Base-by-base conservation (phyloP, 1,139 yeast genomes). In the Nakaseomyces delphensis region DNA sequence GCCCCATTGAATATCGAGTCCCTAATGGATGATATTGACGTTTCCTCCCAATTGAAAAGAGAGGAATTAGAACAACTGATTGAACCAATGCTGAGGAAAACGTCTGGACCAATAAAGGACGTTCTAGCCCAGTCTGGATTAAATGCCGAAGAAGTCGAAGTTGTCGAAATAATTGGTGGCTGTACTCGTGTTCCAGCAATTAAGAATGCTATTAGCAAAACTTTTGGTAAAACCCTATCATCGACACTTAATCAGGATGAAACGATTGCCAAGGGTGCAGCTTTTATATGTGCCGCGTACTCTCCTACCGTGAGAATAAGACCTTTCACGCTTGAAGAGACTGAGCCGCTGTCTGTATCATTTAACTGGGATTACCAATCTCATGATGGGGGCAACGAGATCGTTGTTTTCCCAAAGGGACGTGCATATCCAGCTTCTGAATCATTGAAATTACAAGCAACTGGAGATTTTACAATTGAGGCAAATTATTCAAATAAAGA, bases 191-290 rank as follows among this genome's bases (percentile, higher is more conserved):
- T 91, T 54, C 98, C 98, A 62, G 71, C 84, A 45, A 73, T 91
- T 64, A 91, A 91, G 76, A 76, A 79, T 56, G 80, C 76, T 65
- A 74, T 91, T 56, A 57, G 81, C 55, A 83, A 83, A 64, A 71
- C 83, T 52, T 85, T 91, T 63, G 87, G 85, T 62, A 85, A 85
- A 74, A 81, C 73, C 54, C 75, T 91, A 63, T 84, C 96, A 35
- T 85, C 84, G 74, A 93, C 97, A 56, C 79, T 91, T 69, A 91
- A 91, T 76, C 97, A 89, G 72, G 98, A 91, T 65, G 98, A 91
- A 75, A 96, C 98, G 48, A 83, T 87, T 66, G 96, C 97, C 48
- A 84, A 93, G 69, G 98, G 98, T 73, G 93, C 95, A 56, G 96
- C 98, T 44, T 89, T 89, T 70, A 84, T 91, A 61, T 91, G 97